Conservation (phyloP, 805 yeast species). For the Vanderwaltozyma tropicalis region DNA sequence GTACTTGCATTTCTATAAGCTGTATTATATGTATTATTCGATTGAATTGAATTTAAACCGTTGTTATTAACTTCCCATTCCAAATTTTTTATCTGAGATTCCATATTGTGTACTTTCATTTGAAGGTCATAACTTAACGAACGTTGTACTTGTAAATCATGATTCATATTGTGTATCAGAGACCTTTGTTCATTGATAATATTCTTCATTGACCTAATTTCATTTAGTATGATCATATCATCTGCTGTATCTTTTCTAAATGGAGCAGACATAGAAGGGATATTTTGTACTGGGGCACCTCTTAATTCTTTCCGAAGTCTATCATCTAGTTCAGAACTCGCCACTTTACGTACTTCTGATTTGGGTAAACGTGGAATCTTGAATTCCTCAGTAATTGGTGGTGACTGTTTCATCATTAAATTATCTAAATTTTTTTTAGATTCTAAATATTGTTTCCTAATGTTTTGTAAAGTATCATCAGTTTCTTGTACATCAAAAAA, state of each 20-base stretch:
- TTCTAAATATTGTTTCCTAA: constrained; percentile 21
- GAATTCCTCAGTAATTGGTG: background rate
- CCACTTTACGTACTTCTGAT: background rate
- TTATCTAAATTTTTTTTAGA: constrained; percentile 13
- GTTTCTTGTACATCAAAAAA: constrained; percentile 18
- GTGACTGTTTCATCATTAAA: background rate
- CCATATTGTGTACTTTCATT: constrained; percentile 9
- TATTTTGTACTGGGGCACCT: background rate
- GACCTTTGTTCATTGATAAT: constrained; percentile 15
- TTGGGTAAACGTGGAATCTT: background rate
- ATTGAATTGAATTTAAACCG: background rate
- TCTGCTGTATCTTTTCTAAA: constrained; percentile 1
- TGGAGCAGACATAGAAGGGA: background rate
- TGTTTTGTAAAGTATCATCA: constrained; percentile 24
- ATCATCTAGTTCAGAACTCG: constrained; percentile 1
- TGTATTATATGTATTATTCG: constrained; percentile 2
- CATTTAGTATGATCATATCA: constrained; percentile 7
- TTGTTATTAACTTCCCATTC: constrained; percentile 5
- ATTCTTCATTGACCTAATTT: constrained; percentile 11
- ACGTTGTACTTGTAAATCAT: constrained; percentile 10
- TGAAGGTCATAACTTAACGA: constrained; percentile 9
- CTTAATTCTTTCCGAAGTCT: constrained; percentile 5
- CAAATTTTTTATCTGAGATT: constrained; percentile 7
- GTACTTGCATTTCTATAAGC: too few relatives aligned
- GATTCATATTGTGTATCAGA: constrained; percentile 11